A percentile compares a stretch with the other conserved stretches of the same genome.
These are phyloP conservation scores for Gamarada debralockiae DNA, from an alignment of 495 filamentous ascomycete species.

Conservation along the genomic window DNA sequence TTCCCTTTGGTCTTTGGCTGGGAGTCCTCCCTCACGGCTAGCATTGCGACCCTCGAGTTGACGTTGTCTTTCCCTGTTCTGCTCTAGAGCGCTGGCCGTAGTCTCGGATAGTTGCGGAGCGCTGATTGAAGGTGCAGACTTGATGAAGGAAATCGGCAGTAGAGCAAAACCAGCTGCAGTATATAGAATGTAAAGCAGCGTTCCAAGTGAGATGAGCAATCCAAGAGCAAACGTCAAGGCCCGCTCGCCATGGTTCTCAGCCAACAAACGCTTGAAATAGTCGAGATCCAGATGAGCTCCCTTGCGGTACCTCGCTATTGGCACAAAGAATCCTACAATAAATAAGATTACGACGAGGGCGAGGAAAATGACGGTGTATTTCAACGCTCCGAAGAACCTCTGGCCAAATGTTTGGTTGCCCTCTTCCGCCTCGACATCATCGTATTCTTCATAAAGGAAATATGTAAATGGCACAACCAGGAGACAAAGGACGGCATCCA, in stretches of 20 bases:
- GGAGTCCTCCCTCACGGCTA: slow-evolving; percentile 68
- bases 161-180: slow-evolving; percentile 87
- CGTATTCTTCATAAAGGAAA: slow-evolving; percentile 97
- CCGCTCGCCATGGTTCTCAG: slow-evolving; percentile 87
- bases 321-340: slow-evolving; percentile 89
- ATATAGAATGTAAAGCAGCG: slow-evolving; percentile 80
- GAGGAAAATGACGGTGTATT: slow-evolving; percentile 87
- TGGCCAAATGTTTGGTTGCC: slow-evolving; percentile 65
- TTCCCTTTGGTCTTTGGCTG: slow-evolving; percentile 81
- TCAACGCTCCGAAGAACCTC: slow-evolving; percentile 76
- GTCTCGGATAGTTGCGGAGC: slow-evolving; percentile 68
- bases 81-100: slow-evolving; percentile 74
- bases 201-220: slow-evolving; percentile 78
- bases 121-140: slow-evolving; percentile 78
- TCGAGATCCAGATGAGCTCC: slow-evolving; percentile 70
- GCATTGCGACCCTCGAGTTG: slow-evolving; percentile 84
- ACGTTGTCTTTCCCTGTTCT: slow-evolving; percentile 85
- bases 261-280: slow-evolving; percentile 81
- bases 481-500: slow-evolving; percentile 89
- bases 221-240: slow-evolving; percentile 86
- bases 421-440: slow-evolving; percentile 75
- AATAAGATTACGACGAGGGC: slow-evolving; percentile 77
- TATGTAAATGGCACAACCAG: slow-evolving; percentile 92
- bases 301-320: slow-evolving; percentile 60
- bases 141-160: slow-evolving; percentile 85